phyloP scores from a whole-genome alignment of 768 basidiomycete species.

The Pleurotus pulmonarius region DNA sequence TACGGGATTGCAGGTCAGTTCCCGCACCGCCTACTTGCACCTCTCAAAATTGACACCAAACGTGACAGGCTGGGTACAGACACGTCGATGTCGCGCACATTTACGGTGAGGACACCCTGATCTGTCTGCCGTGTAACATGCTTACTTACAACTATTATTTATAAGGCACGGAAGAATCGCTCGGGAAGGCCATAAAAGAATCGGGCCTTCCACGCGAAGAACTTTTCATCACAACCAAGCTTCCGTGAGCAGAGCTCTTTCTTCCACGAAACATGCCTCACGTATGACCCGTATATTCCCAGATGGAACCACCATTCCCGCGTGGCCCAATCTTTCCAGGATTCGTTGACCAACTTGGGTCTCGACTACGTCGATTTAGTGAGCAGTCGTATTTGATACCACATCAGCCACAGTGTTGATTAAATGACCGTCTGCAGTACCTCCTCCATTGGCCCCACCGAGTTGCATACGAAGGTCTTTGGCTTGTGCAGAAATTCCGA shows the following conservation, averaged over 20 bases:
- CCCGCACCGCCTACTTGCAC: neutral
- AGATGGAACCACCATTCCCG: constrained; percentile 35
- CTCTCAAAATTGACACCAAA: neutral
- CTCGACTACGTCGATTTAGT: constrained; percentile 48
- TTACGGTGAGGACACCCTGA: constrained; percentile 21
- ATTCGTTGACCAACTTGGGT: constrained; percentile 35
- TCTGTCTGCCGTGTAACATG: neutral
- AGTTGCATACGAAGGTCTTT: constrained; percentile 25
- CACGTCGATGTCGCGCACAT: constrained; percentile 37
- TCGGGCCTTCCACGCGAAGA: constrained; percentile 47
- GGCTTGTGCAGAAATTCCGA: neutral
- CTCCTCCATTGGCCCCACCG: constrained; percentile 50
- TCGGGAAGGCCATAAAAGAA: constrained; percentile 40
- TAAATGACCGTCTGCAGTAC: constrained; percentile 25
- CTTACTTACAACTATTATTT: neutral
- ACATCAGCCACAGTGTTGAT: too few relatives aligned
- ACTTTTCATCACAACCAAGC: constrained; percentile 48
- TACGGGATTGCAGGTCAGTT: constrained; percentile 32
- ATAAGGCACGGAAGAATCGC: constrained; percentile 34
- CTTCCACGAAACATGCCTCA: neutral
- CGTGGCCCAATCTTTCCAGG: constrained; percentile 37
- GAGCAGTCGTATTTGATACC: neutral
- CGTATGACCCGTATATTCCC: neutral
- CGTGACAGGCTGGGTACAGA: constrained; percentile 32
- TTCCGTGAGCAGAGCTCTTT: constrained; percentile 24